Percentiles rank a stretch among this genome's conserved stretches.
Conservation (phyloP, 2,329 filamentous ascomycete species). For the Nemania sp. region DNA sequence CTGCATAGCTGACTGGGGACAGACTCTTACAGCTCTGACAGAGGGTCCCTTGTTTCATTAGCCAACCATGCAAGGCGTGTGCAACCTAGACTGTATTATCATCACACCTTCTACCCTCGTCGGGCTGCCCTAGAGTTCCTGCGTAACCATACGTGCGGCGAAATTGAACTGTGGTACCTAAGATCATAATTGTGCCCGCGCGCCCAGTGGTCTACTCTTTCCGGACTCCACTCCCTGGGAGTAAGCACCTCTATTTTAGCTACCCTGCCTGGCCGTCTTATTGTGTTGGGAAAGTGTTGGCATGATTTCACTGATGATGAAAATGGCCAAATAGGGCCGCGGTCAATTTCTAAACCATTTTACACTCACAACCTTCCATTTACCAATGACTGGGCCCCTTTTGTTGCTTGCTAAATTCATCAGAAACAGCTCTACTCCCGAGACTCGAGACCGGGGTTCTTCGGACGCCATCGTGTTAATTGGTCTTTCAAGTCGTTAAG, state of each 20-base stretch:
- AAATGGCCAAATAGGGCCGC: conserved; percentile 23
- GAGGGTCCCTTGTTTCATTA: conserved; percentile 34
- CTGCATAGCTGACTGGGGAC: conserved; percentile 22
- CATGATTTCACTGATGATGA: conserved; percentile 12
- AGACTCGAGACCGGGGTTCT: conserved; percentile 34
- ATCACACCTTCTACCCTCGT: conserved; percentile 29
- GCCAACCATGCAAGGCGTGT: conserved; percentile 36
- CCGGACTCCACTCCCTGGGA: conserved; percentile 34
- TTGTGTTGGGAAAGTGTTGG: conserved; percentile 20
- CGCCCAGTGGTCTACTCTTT: conserved; percentile 27
- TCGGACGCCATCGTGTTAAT: conserved; percentile 28
- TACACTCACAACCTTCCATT: conserved; percentile 22
- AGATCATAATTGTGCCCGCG: conserved; percentile 27
- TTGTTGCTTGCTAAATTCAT: conserved; percentile 28
- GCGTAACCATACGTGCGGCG: conserved; percentile 39
- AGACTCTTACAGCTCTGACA: not conserved
- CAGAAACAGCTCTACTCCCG: conserved; percentile 32
- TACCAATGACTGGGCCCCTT: conserved; percentile 35
- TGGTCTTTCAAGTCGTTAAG: conserved; percentile 33
- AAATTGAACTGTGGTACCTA: conserved; percentile 33
- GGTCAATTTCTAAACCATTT: conserved; percentile 17
- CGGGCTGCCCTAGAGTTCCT: conserved; percentile 33
- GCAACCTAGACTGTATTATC: conserved; percentile 37
- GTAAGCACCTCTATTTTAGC: conserved; percentile 37
- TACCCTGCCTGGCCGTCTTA: conserved; percentile 30